phyloP scores from a whole-genome alignment of 1,284 basidiomycete species.

The Vanrija sp. region DNA sequence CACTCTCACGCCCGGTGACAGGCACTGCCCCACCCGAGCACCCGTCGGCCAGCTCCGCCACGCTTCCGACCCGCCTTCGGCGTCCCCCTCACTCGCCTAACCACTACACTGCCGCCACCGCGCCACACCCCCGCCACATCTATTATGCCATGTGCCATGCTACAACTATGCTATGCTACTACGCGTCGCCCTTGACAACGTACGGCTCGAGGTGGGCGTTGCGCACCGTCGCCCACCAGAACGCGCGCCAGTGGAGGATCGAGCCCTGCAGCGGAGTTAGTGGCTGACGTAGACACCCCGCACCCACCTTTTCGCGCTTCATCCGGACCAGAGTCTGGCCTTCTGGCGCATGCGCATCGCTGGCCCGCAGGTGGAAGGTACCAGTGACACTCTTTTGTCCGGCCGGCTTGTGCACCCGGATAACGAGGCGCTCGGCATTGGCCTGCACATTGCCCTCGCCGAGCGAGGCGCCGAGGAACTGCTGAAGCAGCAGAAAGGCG shows the following conservation, averaged over 20 bases:
- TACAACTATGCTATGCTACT: no score
- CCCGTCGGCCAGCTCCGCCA: no score
- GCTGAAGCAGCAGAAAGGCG: slow-evolving; percentile 26
- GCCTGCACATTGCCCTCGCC: slow-evolving; percentile 25
- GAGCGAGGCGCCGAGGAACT: slow-evolving; percentile 24
- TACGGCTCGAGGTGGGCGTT: slow-evolving; percentile 34
- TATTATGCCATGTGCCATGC: no score
- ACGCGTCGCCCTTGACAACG: slow-evolving; percentile 34
- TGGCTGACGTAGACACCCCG: neutral
- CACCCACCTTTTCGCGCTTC: slow-evolving; percentile 35
- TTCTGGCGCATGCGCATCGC: slow-evolving; percentile 31
- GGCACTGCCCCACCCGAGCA: no score
- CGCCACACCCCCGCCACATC: no score
- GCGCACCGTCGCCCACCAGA: slow-evolving; percentile 44
- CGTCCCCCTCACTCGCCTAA: no score
- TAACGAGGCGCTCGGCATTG: slow-evolving; percentile 4
- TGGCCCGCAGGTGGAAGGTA: slow-evolving; percentile 24
- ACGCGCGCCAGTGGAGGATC: slow-evolving; percentile 45
- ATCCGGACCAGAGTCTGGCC: slow-evolving; percentile 38
- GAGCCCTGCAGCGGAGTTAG: slow-evolving; percentile 28
- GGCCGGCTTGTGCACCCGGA: slow-evolving; percentile 35
- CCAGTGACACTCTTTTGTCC: slow-evolving; percentile 38
- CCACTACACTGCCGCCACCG: no score
- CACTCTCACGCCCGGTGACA: no score
- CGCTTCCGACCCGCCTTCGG: no score